phyloP scores from a whole-genome alignment of 805 yeast genomes.

The Saccharomycopsis javanensis region DNA sequence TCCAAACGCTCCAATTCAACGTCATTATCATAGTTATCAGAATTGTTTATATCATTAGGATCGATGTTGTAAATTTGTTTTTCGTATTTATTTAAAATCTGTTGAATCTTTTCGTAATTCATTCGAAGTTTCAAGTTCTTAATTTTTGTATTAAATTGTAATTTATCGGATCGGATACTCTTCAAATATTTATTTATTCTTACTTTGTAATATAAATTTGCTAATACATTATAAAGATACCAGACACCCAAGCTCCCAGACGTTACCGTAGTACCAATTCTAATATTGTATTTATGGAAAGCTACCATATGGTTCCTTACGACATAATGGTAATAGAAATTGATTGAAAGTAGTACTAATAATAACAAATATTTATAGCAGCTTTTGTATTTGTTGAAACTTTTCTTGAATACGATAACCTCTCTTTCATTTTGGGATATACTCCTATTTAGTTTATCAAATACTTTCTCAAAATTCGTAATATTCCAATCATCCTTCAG shows the following conservation, averaged over 20 bases:
- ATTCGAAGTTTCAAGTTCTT: conserved; percentile 13
- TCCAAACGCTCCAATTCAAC: conserved; percentile 11
- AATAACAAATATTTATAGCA: not conserved
- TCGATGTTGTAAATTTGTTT: not conserved
- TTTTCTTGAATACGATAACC: not conserved
- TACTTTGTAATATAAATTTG: conserved; percentile 2
- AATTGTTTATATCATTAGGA: not conserved
- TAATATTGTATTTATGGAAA: not conserved
- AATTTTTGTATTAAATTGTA: conserved; percentile 7
- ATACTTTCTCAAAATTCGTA: not conserved
- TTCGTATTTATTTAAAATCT: not conserved
- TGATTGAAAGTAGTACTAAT: not conserved
- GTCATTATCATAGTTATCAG: conserved; percentile 8
- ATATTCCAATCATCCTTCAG: not conserved
- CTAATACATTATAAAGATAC: not conserved
- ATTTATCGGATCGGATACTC: conserved; percentile 9
- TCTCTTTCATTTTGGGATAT: not conserved
- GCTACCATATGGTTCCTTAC: not conserved
- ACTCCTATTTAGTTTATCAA: not conserved
- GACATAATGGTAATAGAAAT: conserved; percentile 1
- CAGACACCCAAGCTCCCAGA: not conserved
- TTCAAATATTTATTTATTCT: conserved; percentile 5
- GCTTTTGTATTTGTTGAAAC: not conserved
- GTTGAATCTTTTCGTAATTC: conserved; percentile 15
- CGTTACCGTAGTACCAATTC: not conserved